phyloP scores from a whole-genome alignment of 345 rosid genomes.

The Eucalyptus melliodora region DNA sequence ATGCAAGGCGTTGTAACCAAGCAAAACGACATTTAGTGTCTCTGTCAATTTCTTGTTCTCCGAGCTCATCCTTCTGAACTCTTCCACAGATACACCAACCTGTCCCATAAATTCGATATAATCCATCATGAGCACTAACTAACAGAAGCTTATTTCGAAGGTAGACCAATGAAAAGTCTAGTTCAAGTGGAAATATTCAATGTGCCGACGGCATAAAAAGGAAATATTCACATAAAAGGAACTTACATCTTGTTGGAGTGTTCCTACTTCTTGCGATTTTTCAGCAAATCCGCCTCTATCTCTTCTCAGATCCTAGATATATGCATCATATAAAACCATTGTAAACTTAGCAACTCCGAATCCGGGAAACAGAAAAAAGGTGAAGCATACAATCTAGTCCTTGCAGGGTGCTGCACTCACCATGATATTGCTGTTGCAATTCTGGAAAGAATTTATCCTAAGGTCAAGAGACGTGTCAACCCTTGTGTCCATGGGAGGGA shows the following conservation, averaged over 20 bases:
- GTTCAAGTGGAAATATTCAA: background rate
- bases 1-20: constrained; percentile 15
- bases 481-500: background rate
- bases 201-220: background rate
- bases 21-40: constrained; percentile 12
- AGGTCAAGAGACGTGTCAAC: constrained; percentile 51
- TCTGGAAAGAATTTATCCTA: constrained; percentile 22
- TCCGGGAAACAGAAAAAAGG: background rate
- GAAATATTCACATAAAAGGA: background rate
- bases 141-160: background rate
- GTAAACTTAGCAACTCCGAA: background rate
- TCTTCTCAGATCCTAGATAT: background rate
- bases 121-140: background rate
- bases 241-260: background rate
- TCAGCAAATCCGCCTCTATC: background rate
- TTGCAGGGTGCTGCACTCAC: constrained; percentile 16
- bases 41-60: constrained; percentile 52
- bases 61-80: constrained; percentile 26
- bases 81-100: constrained; percentile 15
- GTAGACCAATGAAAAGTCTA: background rate
- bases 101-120: background rate
- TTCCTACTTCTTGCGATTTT: background rate
- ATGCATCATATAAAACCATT: background rate
- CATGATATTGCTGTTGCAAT: background rate
- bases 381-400: background rate